These are phyloP conservation scores for Ilex aquifolium DNA, from an alignment of 257 asterid genomes.

Conservation along the genomic window DNA sequence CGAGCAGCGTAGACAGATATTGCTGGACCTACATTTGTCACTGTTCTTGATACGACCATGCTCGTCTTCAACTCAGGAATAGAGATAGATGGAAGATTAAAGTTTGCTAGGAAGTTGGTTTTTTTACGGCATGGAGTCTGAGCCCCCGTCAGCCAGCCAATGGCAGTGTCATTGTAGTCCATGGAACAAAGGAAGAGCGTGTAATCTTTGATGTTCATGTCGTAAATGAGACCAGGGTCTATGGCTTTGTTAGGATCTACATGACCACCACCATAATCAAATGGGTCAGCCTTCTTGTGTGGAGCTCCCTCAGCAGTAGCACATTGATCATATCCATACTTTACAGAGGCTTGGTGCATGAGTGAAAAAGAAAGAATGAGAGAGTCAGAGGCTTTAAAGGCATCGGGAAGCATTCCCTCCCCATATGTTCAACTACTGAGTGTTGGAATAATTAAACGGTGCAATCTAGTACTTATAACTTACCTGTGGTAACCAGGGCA, in stretches of 20 bases:
- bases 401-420: no score
- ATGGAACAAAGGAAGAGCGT: constrained; percentile 25
- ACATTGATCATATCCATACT: constrained; percentile 21
- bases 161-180: constrained; percentile 25
- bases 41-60: constrained; percentile 21
- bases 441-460: no score
- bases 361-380: no score
- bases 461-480: background rate
- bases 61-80: constrained; percentile 25
- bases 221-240: constrained; percentile 31
- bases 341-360: constrained; percentile 17
- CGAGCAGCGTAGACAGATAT: constrained; percentile 17
- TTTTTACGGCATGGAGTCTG: constrained; percentile 4
- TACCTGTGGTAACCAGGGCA: constrained; percentile 35
- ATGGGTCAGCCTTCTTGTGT: constrained; percentile 33
- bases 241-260: constrained; percentile 33
- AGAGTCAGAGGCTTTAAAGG: background rate
- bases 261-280: constrained; percentile 35
- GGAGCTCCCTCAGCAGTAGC: constrained; percentile 37
- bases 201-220: constrained; percentile 14
- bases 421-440: no score
- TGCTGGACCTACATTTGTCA: constrained; percentile 30
- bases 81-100: constrained; percentile 30
- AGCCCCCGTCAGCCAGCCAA: constrained; percentile 13
- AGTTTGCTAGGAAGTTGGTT: constrained; percentile 19